Evolutionary conservation across 176 grass and related monocot genomes (phyloP), one percentile per base, ranked within the genome.

Genomic region (Oryza brachyantha): DNA sequence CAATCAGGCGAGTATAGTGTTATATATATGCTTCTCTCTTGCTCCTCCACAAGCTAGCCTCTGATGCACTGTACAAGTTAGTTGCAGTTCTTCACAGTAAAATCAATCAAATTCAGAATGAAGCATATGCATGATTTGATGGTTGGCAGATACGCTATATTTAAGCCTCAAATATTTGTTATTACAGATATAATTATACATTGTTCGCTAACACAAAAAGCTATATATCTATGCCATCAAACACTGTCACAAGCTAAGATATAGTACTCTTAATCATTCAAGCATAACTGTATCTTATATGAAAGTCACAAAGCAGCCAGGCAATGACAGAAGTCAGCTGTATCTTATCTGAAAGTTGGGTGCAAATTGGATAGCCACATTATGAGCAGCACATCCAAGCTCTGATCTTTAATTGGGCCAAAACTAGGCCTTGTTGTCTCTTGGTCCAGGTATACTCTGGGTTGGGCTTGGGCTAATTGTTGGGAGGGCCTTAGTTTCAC

Each of bases 1-100:
- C 86, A 1, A 81, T 84, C 75, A 77, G 79, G 85, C 57, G 8
- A 86, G 64, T 58, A 3, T 19, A 55, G n/a, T n/a, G n/a, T n/a
- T n/a, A n/a, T n/a, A n/a, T n/a, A n/a, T n/a, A n/a, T n/a, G n/a
- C n/a, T n/a, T n/a, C n/a, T 12, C 2, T 17, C 16, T 19, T 31
- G 28, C 25, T 27, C 22, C 37, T 25, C 22, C 43, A 50, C 42
- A 34, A 29, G 59, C 19, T 7, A 29, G 59, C 19, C 2, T 17
- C 5, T 61, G 14, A 13, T 19, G 7, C 1, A 22, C 29, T 3
- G 5, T 35, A 19, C 16, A 19, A 34, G 21, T 6, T 55, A 22
- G 16, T 22, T n/a, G 21, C 50, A 8, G 21, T 22, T 10, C 50
- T 55, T n/a, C 16, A 22, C 22, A 22, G 5, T 9, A n/a, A 55